phyloP scores from a whole-genome alignment of 768 basidiomycete species.

The Naganishia kalamii region DNA sequence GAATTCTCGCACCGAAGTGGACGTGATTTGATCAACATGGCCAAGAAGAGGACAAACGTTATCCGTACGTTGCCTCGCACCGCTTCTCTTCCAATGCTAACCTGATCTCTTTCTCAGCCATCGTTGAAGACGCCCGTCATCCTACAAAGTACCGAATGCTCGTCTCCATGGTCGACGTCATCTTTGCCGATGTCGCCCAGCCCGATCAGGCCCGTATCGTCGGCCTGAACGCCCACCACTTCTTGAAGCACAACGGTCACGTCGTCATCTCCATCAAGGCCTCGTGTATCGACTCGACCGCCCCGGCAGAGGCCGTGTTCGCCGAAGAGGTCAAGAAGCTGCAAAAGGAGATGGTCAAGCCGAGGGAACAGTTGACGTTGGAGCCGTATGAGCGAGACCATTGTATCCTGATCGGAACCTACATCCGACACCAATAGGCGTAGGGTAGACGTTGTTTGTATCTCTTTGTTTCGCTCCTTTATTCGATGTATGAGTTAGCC shows the following conservation, averaged over 20 bases:
- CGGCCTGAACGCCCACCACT: slow-evolving; percentile 81
- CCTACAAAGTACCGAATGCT: slow-evolving; percentile 98
- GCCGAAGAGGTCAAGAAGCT: slow-evolving; percentile 76
- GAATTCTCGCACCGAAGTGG: slow-evolving; percentile 96
- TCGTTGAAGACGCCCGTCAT: slow-evolving; percentile 92
- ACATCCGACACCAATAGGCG: slow-evolving; percentile 23
- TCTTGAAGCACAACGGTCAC: slow-evolving; percentile 90
- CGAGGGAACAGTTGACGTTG: slow-evolving; percentile 57
- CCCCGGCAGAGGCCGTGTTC: slow-evolving; percentile 80
- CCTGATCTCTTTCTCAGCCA: slow-evolving; percentile 48
- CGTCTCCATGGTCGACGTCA: slow-evolving; percentile 86
- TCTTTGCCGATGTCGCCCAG: slow-evolving; percentile 97
- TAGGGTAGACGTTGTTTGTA: not conserved
- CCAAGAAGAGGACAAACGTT: slow-evolving; percentile 97
- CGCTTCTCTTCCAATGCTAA: not conserved
- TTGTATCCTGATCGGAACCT: slow-evolving; percentile 28
- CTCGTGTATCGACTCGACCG: slow-evolving; percentile 96
- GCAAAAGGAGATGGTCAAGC: slow-evolving; percentile 74
- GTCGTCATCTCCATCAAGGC: slow-evolving; percentile 97
- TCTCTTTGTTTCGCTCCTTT: not conserved
- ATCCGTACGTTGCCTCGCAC: slow-evolving; percentile 61
- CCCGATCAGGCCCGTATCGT: slow-evolving; percentile 99
- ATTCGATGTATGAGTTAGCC: too few relatives aligned
- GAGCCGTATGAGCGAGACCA: slow-evolving; percentile 56
- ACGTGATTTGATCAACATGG: slow-evolving; percentile 97